Percentiles rank a stretch among this genome's conserved stretches.
Evolutionary conservation across 495 filamentous ascomycete species (phyloP).

Genomic region (Aspergillus kassunensis): DNA sequence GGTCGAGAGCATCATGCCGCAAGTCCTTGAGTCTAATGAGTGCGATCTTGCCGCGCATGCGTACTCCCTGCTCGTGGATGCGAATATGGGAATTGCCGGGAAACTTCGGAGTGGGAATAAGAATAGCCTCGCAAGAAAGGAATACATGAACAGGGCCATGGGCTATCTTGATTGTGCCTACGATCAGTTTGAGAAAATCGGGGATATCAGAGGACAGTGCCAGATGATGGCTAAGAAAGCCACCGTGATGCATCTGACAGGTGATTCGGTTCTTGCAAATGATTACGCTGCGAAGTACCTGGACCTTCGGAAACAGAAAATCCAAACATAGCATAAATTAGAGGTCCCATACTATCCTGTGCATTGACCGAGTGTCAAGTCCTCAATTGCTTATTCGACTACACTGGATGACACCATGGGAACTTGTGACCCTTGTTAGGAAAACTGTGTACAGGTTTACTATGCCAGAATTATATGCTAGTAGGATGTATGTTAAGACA

Average conservation of each 20-base stretch:
- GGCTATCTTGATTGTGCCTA: slow-evolving; percentile 66
- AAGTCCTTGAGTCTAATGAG: slow-evolving; percentile 72
- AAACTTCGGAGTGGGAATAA: slow-evolving; percentile 27
- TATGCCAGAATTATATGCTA: no score
- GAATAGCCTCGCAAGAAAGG: slow-evolving; percentile 37
- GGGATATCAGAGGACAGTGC: slow-evolving; percentile 70
- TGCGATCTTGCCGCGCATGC: slow-evolving; percentile 59
- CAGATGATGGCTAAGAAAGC: slow-evolving; percentile 87
- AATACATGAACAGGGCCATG: slow-evolving; percentile 60
- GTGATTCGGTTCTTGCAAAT: slow-evolving; percentile 67
- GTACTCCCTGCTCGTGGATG: slow-evolving; percentile 76
- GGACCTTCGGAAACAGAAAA: slow-evolving; percentile 45
- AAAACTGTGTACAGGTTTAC: no score
- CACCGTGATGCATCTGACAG: slow-evolving; percentile 69
- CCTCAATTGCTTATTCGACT: no score
- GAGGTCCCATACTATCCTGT: no score
- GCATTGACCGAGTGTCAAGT: no score
- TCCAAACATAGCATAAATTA: no score
- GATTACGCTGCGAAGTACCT: slow-evolving; percentile 71
- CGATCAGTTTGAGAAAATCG: slow-evolving; percentile 64
- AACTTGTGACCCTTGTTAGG: no score
- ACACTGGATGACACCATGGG: no score
- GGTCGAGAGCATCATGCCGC: slow-evolving; percentile 73
- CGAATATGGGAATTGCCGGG: slow-evolving; percentile 78
- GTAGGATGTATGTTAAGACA: no score